These are phyloP conservation scores for Nakazawaea siamensis DNA, from an alignment of 805 yeast genomes.

Conservation along the genomic window DNA sequence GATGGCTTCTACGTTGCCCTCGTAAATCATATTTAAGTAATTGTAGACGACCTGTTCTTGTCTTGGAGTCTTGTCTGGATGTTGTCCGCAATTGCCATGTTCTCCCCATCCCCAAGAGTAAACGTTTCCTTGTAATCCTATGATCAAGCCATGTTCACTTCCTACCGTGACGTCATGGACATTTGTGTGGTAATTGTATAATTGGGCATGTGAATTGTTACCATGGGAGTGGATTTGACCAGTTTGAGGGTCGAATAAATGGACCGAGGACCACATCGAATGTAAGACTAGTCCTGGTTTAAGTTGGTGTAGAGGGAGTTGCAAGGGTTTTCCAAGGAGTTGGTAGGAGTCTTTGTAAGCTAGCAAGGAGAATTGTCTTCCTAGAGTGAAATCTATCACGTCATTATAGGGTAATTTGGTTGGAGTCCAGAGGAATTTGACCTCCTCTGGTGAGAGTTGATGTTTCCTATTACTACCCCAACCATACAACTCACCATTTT, in stretches of 20 bases:
- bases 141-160: conserved; percentile 81
- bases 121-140: conserved; percentile 99
- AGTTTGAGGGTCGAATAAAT: conserved; percentile 24
- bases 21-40: conserved; percentile 26
- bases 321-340: too few species aligned
- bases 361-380: conserved; percentile 59
- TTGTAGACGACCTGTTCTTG: conserved; percentile 27
- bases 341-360: too few species aligned
- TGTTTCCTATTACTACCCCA: conserved; percentile 68
- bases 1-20: conserved; percentile 19
- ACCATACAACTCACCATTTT: conserved; percentile 41
- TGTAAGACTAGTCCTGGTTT: too few species aligned
- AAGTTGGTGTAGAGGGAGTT: too few species aligned
- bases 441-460: conserved; percentile 26
- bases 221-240: conserved; percentile 45
- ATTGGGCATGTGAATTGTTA: conserved; percentile 71
- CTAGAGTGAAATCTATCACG: conserved; percentile 28
- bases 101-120: conserved; percentile 98
- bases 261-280: conserved; percentile 80
- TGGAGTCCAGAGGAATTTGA: conserved; percentile 20
- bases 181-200: conserved; percentile 19
- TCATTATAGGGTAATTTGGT: conserved; percentile 5
- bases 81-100: conserved; percentile 85
- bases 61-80: conserved; percentile 10
- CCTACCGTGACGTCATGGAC: conserved; percentile 42